Percentiles rank a stretch among this genome's conserved stretches.
Conservation (phyloP, 2,329 filamentous ascomycete genomes). For the Ophiocordyceps camponoti-saundersi region DNA sequence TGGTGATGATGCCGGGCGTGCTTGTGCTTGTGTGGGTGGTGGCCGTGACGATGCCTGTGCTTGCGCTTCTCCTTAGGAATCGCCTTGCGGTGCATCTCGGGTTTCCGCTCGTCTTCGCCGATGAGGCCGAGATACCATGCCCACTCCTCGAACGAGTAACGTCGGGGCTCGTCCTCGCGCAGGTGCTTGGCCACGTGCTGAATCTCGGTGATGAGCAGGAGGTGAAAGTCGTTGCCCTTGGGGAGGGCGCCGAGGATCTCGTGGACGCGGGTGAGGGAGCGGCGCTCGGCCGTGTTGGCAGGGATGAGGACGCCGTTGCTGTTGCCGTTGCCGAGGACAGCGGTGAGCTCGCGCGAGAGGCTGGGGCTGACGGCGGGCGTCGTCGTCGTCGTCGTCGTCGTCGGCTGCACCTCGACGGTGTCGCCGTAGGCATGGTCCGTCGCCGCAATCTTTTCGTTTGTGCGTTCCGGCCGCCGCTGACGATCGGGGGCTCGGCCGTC, state of each 20-base stretch:
- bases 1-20: neutral
- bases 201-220: slow-evolving; percentile 59
- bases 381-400: neutral
- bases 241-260: slow-evolving; percentile 21
- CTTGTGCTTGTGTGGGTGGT: neutral
- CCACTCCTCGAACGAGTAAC: slow-evolving; percentile 75
- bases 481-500: neutral
- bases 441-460: neutral
- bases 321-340: neutral
- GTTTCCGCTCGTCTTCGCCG: slow-evolving; percentile 41
- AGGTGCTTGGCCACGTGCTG: slow-evolving; percentile 44
- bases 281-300: slow-evolving; percentile 15
- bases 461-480: neutral
- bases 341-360: neutral
- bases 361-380: neutral
- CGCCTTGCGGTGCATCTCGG: slow-evolving; percentile 29
- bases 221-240: slow-evolving; percentile 31
- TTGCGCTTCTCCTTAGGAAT: slow-evolving; percentile 7
- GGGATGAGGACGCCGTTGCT: neutral
- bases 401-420: neutral
- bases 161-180: slow-evolving; percentile 37
- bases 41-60: neutral
- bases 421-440: slow-evolving; percentile 5
- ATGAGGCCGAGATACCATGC: slow-evolving; percentile 68
- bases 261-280: slow-evolving; percentile 17